Conservation (phyloP, 495 filamentous ascomycete species). For the Aspergillus taichungensis region DNA sequence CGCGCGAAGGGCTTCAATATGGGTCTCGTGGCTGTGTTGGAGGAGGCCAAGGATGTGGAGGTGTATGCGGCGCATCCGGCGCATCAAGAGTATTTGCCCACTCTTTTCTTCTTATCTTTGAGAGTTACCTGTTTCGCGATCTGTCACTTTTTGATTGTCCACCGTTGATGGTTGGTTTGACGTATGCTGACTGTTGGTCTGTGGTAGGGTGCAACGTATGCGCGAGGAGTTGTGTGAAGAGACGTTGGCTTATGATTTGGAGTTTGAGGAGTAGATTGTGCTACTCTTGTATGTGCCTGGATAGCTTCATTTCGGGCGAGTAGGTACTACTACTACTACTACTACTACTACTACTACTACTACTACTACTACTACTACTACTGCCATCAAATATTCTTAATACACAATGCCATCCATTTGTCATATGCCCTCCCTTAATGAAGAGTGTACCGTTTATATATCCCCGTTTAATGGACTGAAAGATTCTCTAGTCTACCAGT, state of each 20-base stretch:
- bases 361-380: not conserved
- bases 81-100: slow-evolving; percentile 29
- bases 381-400: no score
- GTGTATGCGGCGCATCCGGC: slow-evolving; percentile 31
- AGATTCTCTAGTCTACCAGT: no score
- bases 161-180: not conserved
- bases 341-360: not conserved
- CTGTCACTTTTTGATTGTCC: not conserved
- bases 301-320: not conserved
- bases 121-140: no score
- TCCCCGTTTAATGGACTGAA: no score
- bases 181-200: slow-evolving; percentile 2
- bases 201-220: slow-evolving; percentile 28
- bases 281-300: not conserved
- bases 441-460: no score
- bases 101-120: not conserved
- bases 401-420: no score
- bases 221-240: slow-evolving; percentile 37
- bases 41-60: slow-evolving; percentile 26
- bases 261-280: slow-evolving; percentile 17
- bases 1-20: slow-evolving; percentile 36
- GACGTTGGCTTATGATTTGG: slow-evolving; percentile 38
- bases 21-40: slow-evolving; percentile 35
- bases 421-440: no score
- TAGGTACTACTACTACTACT: not conserved